phyloP scores from a whole-genome alignment of 345 rosid species.

The Eucalyptus albens region DNA sequence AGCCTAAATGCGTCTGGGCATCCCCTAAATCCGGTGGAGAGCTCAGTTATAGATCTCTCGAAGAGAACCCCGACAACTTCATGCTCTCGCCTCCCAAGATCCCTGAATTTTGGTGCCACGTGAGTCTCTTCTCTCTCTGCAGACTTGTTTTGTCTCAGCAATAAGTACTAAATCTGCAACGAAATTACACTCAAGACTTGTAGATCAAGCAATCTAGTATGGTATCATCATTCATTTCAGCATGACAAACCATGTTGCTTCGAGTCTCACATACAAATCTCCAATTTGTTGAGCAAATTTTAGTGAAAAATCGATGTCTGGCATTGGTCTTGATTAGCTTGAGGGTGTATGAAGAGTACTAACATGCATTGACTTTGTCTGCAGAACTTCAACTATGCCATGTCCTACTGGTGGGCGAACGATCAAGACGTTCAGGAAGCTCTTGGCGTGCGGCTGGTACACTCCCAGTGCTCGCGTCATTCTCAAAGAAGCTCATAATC shows the following conservation, averaged over 20 bases:
- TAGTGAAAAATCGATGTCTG: not conserved
- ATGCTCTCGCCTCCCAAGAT: conserved; percentile 6
- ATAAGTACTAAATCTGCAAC: not conserved
- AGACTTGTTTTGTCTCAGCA: no score
- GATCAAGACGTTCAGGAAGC: conserved; percentile 9
- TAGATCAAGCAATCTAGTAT: not conserved
- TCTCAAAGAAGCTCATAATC: not conserved
- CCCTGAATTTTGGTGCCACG: conserved; percentile 19
- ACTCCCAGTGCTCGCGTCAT: no score
- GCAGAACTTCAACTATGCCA: conserved; percentile 10
- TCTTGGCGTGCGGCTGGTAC: conserved; percentile 14
- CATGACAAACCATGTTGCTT: not conserved
- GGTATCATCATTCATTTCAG: not conserved
- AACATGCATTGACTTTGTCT: not conserved
- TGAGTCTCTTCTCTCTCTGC: not conserved
- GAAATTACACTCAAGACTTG: not conserved
- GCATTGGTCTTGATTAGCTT: not conserved
- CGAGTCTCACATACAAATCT: not conserved
- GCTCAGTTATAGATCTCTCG: not conserved
- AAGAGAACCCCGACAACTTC: not conserved
- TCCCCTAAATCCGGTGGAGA: not conserved
- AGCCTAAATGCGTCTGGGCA: conserved; percentile 14
- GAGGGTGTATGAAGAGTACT: not conserved
- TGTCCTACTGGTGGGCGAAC: conserved; percentile 14
- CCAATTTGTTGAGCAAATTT: not conserved